Base-by-base conservation (phyloP, 805 yeast species). In the Kuraishia piskuri region DNA sequence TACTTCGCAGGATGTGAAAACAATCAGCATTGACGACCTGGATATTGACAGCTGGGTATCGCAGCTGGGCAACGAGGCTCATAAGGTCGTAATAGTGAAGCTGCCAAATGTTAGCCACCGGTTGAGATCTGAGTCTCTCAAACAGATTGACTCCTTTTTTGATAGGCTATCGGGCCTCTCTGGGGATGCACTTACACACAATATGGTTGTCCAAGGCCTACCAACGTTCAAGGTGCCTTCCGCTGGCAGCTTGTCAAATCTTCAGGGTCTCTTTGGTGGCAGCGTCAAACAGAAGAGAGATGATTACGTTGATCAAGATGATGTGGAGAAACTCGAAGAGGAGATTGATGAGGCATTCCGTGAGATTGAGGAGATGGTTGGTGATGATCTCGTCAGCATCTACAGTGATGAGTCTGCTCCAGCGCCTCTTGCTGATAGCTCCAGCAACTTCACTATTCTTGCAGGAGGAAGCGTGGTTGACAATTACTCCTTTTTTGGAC, bases 401-500 rank as follows among this genome's bases (percentile, higher is more conserved):
- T 56, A 58, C 31, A 57, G 61, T 14, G 56, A 57, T n/a, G 54
- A 52, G 22, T 48, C 9, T 2, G 50, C 22, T 10, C 50, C 50
- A 17, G 12, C 46, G n/a, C 20, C 22, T 24, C 17, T 19, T 10
- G 17, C 53, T 19, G 40, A 48, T n/a, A 31, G 40, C 17, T 31
- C 54, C 3, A 46, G 36, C 14, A 53, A 49, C 25, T 22, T 37
- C 22, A 46, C 23, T 3, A 31, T 23, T 47, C 14, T 48, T 17
- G 55, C 57, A 47, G 60, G 59, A 46, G 68, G 73, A 12, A 76
- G 77, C 53, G 68, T 87, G 54, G 86, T 88, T 67, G 78, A 81
- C 54, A 73, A 76, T 56, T 88, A 87, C 68, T 79, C 78, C 61
- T 85, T 82, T 66, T 87, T 89, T 73, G 78, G 90, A 12, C 84